Evolutionary conservation across 352 stramenopile genomes (phyloP).

Genomic region (Phytopythium vexans): DNA sequence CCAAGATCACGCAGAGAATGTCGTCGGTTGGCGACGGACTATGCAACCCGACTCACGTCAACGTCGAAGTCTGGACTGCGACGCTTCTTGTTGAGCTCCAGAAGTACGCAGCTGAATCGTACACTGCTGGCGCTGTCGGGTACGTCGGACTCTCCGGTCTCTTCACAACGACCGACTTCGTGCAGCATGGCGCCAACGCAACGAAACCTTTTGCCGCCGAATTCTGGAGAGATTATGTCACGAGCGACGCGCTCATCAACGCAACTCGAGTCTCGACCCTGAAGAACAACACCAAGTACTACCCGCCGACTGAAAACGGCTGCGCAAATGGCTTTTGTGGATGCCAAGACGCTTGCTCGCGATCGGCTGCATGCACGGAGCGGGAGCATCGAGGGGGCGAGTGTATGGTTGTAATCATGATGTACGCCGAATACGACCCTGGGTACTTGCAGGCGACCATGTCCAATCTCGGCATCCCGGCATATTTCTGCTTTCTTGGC

Average conservation of each 20-base stretch:
- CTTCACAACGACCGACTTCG: slow-evolving; percentile 45
- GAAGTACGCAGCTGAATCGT: slow-evolving; percentile 51
- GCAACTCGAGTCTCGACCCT: slow-evolving; percentile 18
- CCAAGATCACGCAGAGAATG: slow-evolving; percentile 25
- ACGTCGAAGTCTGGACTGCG: slow-evolving; percentile 47
- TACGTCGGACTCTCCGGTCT: slow-evolving; percentile 41
- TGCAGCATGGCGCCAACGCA: slow-evolving; percentile 8
- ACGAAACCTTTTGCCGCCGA: slow-evolving; percentile 28
- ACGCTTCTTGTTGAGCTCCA: slow-evolving; percentile 18
- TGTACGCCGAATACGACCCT: slow-evolving; percentile 34
- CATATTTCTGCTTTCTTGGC: slow-evolving; percentile 65
- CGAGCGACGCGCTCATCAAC: slow-evolving; percentile 30
- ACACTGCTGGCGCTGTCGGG: slow-evolving; percentile 21
- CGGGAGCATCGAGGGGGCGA: slow-evolving; percentile 23
- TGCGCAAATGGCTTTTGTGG: slow-evolving; percentile 33
- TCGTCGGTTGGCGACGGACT: slow-evolving; percentile 21
- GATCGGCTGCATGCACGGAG: slow-evolving; percentile 37
- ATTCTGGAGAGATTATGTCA: slow-evolving; percentile 52
- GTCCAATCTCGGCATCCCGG: slow-evolving; percentile 40
- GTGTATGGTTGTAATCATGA: slow-evolving; percentile 45
- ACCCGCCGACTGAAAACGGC: slow-evolving; percentile 15
- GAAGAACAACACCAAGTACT: slow-evolving; percentile 22
- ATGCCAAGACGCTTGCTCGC: slow-evolving; percentile 42
- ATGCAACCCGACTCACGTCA: slow-evolving; percentile 54
- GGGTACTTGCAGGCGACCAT: slow-evolving; percentile 42